Percentiles rank a stretch among this genome's conserved stretches.
These are phyloP conservation scores for Coniella lustricola DNA, from an alignment of 2,329 filamentous ascomycete species.

Conservation along the genomic window DNA sequence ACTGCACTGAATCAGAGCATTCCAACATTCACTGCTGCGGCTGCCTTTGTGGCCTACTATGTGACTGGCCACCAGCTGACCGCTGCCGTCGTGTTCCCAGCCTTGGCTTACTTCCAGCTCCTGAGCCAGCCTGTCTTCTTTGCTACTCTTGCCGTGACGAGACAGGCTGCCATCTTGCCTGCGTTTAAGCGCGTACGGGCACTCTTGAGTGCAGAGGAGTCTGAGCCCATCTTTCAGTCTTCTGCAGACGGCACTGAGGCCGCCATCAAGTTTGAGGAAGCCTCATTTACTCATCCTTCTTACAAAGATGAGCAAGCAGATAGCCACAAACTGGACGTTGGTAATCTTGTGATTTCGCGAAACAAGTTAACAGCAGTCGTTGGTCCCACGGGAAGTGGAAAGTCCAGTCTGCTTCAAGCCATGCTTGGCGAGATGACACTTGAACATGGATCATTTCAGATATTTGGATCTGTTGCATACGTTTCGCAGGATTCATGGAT, in stretches of 20 bases:
- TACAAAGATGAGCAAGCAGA: neutral
- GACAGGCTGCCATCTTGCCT: constrained; percentile 1
- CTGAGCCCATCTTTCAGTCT: neutral
- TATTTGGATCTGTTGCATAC: neutral
- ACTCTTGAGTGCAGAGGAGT: constrained; percentile 1
- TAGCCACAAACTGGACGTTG: neutral
- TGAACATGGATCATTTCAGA: neutral
- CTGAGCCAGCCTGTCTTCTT: constrained; percentile 2
- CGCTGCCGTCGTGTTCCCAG: constrained; percentile 4
- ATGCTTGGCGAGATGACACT: constrained; percentile 2
- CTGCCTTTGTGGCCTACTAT: neutral
- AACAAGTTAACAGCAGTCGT: neutral
- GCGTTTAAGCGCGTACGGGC: neutral
- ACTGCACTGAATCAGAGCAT: neutral
- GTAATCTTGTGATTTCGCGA: neutral
- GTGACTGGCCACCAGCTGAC: constrained; percentile 1
- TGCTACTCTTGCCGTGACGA: neutral
- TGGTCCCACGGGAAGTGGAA: constrained; percentile 2
- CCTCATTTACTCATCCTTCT: neutral
- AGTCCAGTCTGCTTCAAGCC: constrained; percentile 6
- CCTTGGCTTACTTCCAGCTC: constrained; percentile 4
- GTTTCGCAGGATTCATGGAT: constrained; percentile 5
- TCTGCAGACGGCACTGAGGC: neutral
- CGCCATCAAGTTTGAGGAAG: neutral
- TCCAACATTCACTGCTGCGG: constrained; percentile 1